Conservation (phyloP, 202 grass and related monocot genomes). For the Schoenoplectus tabernaemontani region DNA sequence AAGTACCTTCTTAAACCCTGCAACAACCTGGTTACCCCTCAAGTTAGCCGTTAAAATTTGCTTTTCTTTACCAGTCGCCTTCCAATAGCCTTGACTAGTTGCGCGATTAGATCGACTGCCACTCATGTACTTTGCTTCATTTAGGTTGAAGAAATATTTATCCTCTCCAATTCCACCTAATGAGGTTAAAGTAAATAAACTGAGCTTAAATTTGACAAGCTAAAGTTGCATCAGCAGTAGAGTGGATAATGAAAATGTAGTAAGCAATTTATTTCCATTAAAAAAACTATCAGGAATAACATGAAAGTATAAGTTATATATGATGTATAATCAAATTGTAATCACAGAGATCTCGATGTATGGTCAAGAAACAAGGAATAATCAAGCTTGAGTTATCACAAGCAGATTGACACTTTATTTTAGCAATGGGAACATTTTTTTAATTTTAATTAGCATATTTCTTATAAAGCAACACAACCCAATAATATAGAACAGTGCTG, state of each 20-base stretch:
- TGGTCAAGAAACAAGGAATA: too few relatives aligned
- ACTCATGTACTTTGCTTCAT: constrained; percentile 18
- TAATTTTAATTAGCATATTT: too few relatives aligned
- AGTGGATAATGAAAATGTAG: neutral
- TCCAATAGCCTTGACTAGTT: constrained; percentile 60
- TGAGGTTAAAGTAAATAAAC: neutral
- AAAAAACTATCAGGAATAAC: neutral
- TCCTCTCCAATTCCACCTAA: constrained; percentile 59
- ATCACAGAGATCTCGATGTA: neutral
- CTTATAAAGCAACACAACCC: neutral
- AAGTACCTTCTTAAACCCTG: constrained; percentile 58
- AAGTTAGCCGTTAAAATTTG: constrained; percentile 31
- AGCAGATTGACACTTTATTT: neutral
- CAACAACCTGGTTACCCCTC: constrained; percentile 35
- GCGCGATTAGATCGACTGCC: constrained; percentile 21
- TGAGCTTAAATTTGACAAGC: neutral
- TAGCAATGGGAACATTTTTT: too few relatives aligned
- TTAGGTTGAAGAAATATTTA: constrained; percentile 51
- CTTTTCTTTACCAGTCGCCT: constrained; percentile 56
- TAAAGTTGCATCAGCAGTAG: neutral
- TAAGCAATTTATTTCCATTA: neutral
- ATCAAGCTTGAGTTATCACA: neutral
- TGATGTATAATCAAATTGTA: neutral
- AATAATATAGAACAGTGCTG: too few relatives aligned
- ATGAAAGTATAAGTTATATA: neutral